Evolutionary conservation across 768 basidiomycete genomes (phyloP), one percentile per base, ranked within the genome.

Genomic region (Phlebiopsis gigantea): DNA sequence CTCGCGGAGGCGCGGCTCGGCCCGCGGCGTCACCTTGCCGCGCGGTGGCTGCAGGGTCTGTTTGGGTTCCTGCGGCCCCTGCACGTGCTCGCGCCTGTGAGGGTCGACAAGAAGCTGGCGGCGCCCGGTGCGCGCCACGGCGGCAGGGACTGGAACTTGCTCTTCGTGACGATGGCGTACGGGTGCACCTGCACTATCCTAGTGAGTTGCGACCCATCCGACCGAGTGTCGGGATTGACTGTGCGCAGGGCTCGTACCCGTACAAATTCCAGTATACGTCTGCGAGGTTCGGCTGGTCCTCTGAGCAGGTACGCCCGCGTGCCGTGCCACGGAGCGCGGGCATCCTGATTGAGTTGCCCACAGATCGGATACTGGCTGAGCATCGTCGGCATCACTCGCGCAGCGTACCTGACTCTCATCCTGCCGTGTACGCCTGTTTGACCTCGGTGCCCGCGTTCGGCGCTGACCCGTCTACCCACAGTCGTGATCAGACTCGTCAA

Each of bases 61-160:
- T 79, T 88, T 45, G 69, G 75, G 7, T 91, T 90, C 70, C 73
- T 95, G 49, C 79, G 76, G 48, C 93, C 93, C 6, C 77, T 98
- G 56, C 72, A 78, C 15, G 75, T 90, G 7, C 81, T 93, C 55
- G 59, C 78, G 3, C 89, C 89, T 0, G 60, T 64, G 3, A 61
- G 59, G 10, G 57, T 69, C 62, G 56, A 64, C 55, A 51, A 52
- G 34, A 39, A 39, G 17, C 34, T 39, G 12, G 34, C 34, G 4
- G 12, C 34, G 34, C 34, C 34, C 34, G 58, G 52, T 42, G 24
- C 52, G 14, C 79, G 76, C 55, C 72, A 34, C 77, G 65, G 57
- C 28, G 70, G 64, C 57, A 76, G 74, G 56, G 85, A 91, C 60
- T 91, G 87, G 86, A 87, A 77, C 61, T 63, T 93, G 61, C 74